These are phyloP conservation scores for Allium cepa DNA, from an alignment of 106 monocot species.

Conservation along the genomic window DNA sequence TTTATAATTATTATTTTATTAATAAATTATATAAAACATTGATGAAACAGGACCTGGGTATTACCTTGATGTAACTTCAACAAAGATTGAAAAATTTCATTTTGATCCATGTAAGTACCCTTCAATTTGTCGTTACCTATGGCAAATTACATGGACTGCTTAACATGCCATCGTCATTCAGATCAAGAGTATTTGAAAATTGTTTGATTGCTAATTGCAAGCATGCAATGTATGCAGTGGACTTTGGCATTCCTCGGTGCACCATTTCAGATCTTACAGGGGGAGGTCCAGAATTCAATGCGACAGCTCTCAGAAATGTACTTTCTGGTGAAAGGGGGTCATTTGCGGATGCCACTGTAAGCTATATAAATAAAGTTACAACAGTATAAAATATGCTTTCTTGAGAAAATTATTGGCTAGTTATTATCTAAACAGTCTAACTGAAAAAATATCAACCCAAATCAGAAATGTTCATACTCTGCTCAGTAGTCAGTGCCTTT, in stretches of 20 bases:
- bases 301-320: slow-evolving; percentile 64
- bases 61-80: slow-evolving; percentile 77
- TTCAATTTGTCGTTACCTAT: neutral
- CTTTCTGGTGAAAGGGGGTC: slow-evolving; percentile 74
- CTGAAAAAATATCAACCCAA: neutral
- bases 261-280: slow-evolving; percentile 62
- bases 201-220: neutral
- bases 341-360: slow-evolving; percentile 83
- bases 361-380: neutral
- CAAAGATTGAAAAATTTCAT: slow-evolving; percentile 47
- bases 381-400: no score
- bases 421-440: neutral
- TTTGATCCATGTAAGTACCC: slow-evolving; percentile 72
- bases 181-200: neutral
- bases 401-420: no score
- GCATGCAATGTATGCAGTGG: slow-evolving; percentile 34
- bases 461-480: neutral
- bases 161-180: no score
- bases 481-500: neutral
- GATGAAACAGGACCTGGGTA: slow-evolving; percentile 63
- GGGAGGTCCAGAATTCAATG: slow-evolving; percentile 79
- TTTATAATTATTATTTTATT: no score
- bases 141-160: no score
- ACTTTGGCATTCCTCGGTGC: slow-evolving; percentile 93
- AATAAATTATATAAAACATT: slow-evolving; percentile 2